Evolutionary conservation across 306 rosid species (phyloP), one percentile per base, ranked within the genome.

Genomic region (Adenanthera pavonina): DNA sequence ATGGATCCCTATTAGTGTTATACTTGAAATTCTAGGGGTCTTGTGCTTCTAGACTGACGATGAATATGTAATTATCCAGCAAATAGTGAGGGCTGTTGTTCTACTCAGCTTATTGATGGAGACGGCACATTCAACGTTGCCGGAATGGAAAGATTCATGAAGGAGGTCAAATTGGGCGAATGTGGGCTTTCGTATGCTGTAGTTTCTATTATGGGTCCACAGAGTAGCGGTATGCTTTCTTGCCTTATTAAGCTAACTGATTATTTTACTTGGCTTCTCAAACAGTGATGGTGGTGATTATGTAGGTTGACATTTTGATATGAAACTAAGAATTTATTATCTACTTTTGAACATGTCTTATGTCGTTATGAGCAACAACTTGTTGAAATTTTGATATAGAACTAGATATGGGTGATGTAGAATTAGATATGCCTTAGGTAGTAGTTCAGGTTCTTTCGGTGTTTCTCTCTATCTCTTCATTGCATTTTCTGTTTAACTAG

Each of bases 171-270:
- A 78, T 80, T 94, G 90, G 75, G 82, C 15, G 99, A 92, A 83
- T 96, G 99, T 62, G 99, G 99, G 71, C 99, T 96, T 81, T 96
- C 98, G 0, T 96, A 96, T 77, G 98, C 99, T 2, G 85, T 96
- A 19, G 98, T 92, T 86, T 93, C 99, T 72, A 94, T 96, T 33
- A 94, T 96, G 99, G 99, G 99, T 25, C 99, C 99, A 36, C 99
- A 96, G 82, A 96, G 99, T 86, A 96, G 99, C 85, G 99, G 99
- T 96, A 91, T 60, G 87, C 70, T 81, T 83, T 75, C 86, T 84
- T 79, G 76, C 78, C 51, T 78, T 60, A 74, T 19, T 16, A 74
- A 59, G 69, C 30, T 82, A 30, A 30, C 64, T 65, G 25, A 49
- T 67, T 35, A 33, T 59, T 17, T 83, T 48, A 52, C 79, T 77